Conservation (phyloP, 257 asterid genomes). For the Anisodus acutangulus region DNA sequence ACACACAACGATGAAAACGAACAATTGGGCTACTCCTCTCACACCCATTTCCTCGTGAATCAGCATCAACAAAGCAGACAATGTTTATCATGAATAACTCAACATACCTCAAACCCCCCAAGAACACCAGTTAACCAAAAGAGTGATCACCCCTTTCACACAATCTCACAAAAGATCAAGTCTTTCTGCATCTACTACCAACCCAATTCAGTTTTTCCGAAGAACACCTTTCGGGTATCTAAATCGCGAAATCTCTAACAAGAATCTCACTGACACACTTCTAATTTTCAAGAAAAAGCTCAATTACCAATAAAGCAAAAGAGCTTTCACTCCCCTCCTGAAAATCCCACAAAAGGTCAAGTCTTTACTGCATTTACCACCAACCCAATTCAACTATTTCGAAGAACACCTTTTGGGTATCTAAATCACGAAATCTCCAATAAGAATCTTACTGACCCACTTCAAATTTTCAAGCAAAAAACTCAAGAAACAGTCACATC, state of each 20-base stretch:
- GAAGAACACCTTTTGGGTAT: slow-evolving; percentile 30
- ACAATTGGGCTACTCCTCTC: slow-evolving; percentile 39
- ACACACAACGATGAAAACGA: slow-evolving; percentile 47
- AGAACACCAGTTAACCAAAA: slow-evolving; percentile 1
- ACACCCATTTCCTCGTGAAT: slow-evolving; percentile 51
- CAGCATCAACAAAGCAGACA: slow-evolving; percentile 41
- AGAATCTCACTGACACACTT: slow-evolving; percentile 37
- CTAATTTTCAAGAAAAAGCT: neutral
- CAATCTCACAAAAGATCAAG: slow-evolving; percentile 31
- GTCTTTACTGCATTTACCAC: slow-evolving; percentile 42
- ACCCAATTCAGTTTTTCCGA: slow-evolving; percentile 32
- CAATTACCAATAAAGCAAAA: neutral
- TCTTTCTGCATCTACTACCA: slow-evolving; percentile 42
- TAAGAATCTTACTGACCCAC: slow-evolving; percentile 38
- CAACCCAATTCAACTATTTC: slow-evolving; percentile 36
- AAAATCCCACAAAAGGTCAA: slow-evolving; percentile 25
- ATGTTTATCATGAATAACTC: slow-evolving; percentile 42
- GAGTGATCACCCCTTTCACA: neutral
- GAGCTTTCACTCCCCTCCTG: too few species aligned
- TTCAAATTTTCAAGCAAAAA: neutral
- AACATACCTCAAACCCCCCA: slow-evolving; percentile 2
- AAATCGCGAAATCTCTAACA: slow-evolving; percentile 28
- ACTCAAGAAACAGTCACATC: neutral
- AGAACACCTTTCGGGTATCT: slow-evolving; percentile 33
- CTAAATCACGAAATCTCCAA: slow-evolving; percentile 29